Evolutionary conservation across 192 early-diverging fungal genomes (phyloP).

Genomic region (Endogone sp.): DNA sequence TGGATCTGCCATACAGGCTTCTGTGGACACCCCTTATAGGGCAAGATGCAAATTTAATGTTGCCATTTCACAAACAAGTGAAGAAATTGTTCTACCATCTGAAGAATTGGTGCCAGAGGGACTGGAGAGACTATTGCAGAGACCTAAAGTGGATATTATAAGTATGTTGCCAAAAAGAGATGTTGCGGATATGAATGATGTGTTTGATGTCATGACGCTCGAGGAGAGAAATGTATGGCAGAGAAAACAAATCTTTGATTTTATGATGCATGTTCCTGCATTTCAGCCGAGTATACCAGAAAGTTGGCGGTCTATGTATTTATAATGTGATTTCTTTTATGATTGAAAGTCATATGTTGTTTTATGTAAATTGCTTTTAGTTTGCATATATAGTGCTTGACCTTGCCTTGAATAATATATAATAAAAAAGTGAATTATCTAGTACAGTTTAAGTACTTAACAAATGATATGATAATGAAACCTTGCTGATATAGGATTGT

Average conservation of each 20-base stretch:
- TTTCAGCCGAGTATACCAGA: background rate
- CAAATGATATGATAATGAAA: too few species aligned
- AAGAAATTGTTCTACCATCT: background rate
- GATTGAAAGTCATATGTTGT: too few species aligned
- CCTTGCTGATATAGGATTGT: too few species aligned
- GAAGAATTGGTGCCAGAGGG: background rate
- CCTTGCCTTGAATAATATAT: too few species aligned
- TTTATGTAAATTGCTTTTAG: too few species aligned
- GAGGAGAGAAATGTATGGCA: conserved; percentile 1
- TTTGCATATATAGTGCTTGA: too few species aligned
- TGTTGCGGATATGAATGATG: conserved; percentile 7
- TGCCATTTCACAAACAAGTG: background rate
- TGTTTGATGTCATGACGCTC: conserved; percentile 4
- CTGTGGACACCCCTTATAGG: too few species aligned
- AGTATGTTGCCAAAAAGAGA: background rate
- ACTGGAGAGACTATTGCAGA: conserved; percentile 3
- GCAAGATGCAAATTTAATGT: background rate
- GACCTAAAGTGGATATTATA: background rate
- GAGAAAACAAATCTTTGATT: background rate
- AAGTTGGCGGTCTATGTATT: too few species aligned
- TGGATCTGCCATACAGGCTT: background rate
- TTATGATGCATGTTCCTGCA: background rate
- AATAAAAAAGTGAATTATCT: too few species aligned
- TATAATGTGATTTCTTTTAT: too few species aligned
- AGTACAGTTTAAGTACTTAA: too few species aligned